A percentile compares a stretch with the other conserved stretches of the same genome.
These are phyloP conservation scores for Botrytis cinerea DNA, from an alignment of 2,329 filamentous ascomycete genomes.

Conservation along the genomic window DNA sequence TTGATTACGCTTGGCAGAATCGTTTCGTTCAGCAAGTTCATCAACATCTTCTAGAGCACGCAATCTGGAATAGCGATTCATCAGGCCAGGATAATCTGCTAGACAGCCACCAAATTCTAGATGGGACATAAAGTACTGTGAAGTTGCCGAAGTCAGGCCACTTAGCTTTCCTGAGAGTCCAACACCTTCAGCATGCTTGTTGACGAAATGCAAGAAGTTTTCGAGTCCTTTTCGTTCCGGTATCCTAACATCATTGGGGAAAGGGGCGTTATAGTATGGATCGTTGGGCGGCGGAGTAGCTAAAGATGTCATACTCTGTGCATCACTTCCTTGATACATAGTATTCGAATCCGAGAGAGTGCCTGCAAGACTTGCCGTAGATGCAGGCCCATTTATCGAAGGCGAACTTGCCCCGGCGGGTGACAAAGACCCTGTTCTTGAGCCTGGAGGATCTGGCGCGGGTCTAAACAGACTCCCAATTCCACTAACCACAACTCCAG, in stretches of 20 bases:
- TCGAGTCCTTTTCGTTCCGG: slow-evolving; percentile 69
- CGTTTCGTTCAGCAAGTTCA: slow-evolving; percentile 46
- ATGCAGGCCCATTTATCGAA: slow-evolving; percentile 28
- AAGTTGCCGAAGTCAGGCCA: slow-evolving; percentile 64
- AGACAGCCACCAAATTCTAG: slow-evolving; percentile 81
- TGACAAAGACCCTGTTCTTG: slow-evolving; percentile 26
- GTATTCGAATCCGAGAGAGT: slow-evolving; percentile 32
- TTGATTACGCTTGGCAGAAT: slow-evolving; percentile 31
- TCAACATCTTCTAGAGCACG: slow-evolving; percentile 72
- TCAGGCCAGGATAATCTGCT: slow-evolving; percentile 72
- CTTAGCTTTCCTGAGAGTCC: slow-evolving; percentile 18
- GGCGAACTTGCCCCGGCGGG: slow-evolving; percentile 29
- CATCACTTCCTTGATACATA: slow-evolving; percentile 32
- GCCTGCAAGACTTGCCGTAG: slow-evolving; percentile 31
- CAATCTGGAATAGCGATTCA: slow-evolving; percentile 67
- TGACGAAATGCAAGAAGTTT: slow-evolving; percentile 72
- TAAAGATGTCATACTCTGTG: slow-evolving; percentile 35
- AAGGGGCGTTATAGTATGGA: slow-evolving; percentile 75
- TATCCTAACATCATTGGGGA: slow-evolving; percentile 71
- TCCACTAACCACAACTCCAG: slow-evolving; percentile 80
- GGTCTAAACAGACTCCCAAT: slow-evolving; percentile 73
- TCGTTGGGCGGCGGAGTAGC: slow-evolving; percentile 43
- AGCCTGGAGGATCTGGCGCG: slow-evolving; percentile 43
- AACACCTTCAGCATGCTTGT: slow-evolving; percentile 70
- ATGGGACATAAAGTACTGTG: slow-evolving; percentile 75